Evolutionary conservation across 768 basidiomycete species (phyloP).

Genomic region (Pulveroboletus ravenelii): DNA sequence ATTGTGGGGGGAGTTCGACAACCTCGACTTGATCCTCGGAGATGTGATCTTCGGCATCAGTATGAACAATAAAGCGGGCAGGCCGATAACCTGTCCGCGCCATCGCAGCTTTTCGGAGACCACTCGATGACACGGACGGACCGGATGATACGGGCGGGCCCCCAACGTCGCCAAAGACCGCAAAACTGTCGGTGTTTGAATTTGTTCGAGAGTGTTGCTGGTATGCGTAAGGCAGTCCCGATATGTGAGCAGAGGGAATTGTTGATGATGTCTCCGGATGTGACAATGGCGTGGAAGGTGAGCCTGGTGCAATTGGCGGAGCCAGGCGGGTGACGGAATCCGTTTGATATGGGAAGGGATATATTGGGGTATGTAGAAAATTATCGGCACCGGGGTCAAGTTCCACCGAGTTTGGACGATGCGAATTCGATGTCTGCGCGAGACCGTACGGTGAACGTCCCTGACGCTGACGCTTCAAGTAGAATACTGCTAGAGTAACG

Average conservation of each 20-base stretch:
- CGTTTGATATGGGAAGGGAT: conserved; percentile 30
- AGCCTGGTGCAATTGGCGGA: conserved; percentile 8
- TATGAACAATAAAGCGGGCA: conserved; percentile 61
- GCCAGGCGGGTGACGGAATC: conserved; percentile 16
- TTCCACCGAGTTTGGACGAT: conserved; percentile 37
- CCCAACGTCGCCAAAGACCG: conserved; percentile 15
- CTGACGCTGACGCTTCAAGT: conserved; percentile 33
- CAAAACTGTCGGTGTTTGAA: conserved; percentile 21
- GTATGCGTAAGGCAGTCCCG: conserved; percentile 3
- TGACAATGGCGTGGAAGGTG: neutral
- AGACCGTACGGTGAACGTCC: conserved; percentile 27
- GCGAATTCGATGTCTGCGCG: conserved; percentile 25
- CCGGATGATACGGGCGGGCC: conserved; percentile 24
- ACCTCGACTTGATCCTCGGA: conserved; percentile 46
- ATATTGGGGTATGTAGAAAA: conserved; percentile 32
- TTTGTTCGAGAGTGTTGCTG: conserved; percentile 15
- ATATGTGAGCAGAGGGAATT: conserved; percentile 6
- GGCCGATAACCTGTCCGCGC: conserved; percentile 41
- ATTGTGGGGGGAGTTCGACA: conserved; percentile 74
- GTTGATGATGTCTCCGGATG: conserved; percentile 4
- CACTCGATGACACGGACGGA: conserved; percentile 34
- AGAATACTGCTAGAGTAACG: conserved; percentile 49
- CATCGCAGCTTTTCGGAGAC: conserved; percentile 52
- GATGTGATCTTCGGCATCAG: conserved; percentile 57
- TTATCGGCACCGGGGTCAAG: conserved; percentile 25